A percentile compares a stretch with the other conserved stretches of the same genome.
Conservation (phyloP, 169 alveolate genomes). For the Plasmodium gonderi region DNA sequence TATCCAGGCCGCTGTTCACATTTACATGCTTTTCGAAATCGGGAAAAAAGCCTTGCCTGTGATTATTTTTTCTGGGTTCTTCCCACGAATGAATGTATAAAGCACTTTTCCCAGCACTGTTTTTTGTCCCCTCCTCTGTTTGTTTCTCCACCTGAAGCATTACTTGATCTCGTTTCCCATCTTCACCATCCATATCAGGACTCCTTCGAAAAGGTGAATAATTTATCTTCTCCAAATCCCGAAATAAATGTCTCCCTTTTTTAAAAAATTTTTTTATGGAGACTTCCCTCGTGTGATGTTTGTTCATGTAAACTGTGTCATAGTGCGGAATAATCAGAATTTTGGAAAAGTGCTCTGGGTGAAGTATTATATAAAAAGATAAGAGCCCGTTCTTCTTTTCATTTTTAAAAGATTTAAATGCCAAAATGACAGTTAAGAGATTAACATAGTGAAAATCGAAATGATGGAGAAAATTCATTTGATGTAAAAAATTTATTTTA, state of each 20-base stretch:
- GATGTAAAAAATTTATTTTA: constrained; percentile 35
- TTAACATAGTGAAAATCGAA: constrained; percentile 26
- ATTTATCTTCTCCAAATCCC: background rate
- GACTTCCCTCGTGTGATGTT: background rate
- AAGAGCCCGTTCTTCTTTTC: background rate
- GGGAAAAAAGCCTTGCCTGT: background rate
- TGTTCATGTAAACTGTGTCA: background rate
- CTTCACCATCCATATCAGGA: background rate
- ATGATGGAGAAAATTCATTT: background rate
- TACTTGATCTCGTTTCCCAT: background rate
- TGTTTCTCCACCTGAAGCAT: too few species aligned
- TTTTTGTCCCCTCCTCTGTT: too few species aligned
- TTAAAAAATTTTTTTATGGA: constrained; percentile 13
- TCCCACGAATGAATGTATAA: background rate
- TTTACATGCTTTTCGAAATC: background rate
- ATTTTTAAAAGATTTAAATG: background rate
- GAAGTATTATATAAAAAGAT: constrained; percentile 40
- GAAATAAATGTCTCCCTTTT: background rate
- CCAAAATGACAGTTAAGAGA: constrained; percentile 15
- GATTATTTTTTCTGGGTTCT: background rate
- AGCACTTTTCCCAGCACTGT: too few species aligned
- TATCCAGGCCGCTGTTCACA: background rate
- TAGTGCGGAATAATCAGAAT: constrained; percentile 35
- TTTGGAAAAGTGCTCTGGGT: constrained; percentile 51
- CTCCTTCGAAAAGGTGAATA: background rate